Base-by-base conservation (phyloP, 768 basidiomycete genomes). In the Collybia nuda region DNA sequence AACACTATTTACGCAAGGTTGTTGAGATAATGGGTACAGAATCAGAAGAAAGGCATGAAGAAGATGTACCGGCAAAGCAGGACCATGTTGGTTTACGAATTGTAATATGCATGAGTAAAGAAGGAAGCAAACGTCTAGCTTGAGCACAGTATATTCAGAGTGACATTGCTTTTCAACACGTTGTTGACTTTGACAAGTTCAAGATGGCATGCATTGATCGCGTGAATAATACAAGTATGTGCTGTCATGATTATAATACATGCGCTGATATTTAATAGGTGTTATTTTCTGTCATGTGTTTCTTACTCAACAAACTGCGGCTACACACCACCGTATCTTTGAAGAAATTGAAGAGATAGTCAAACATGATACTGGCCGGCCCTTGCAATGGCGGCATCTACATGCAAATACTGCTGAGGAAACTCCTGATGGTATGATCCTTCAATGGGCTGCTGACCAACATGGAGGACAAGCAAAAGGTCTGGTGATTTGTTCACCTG, bases 171-270 rank as follows among this genome's bases (percentile, higher is more conserved):
- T 65, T 62, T 55, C 60, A 60, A 40, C 48, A 59, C 1, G 48
- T 65, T 11, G 44, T 57, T 19, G 66, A 57, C 0, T 66, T 56
- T 42, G 24, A 54, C 7, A 62, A 67, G 49, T 67, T 67, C 44
- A 62, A 65, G 40, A 26, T 69, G 2, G 59, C 55, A 2, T 44
- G 53, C 7, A 19, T 55, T 9, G 59, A 66, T 35, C 40, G 26
- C 5, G 45, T 56, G 19, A 23, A 42, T 0, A 51, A 59, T 35
- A 63, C 61, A n/a, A 62, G 62, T 63, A 39, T 26, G 24, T 18
- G 44, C 32, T 32, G 5, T 46, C 21, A 1, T 8, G 12, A 28
- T 55, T 17, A 49, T 23, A 29, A 47, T 43, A 23, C 14, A 21
- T 15, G 18, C 37, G 21, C 28, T 24, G 15, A n/a, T 18, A 42